Evolutionary conservation across 2,329 filamentous ascomycete species (phyloP), one percentile per base, ranked within the genome.

Genomic region (Claviceps citrina): DNA sequence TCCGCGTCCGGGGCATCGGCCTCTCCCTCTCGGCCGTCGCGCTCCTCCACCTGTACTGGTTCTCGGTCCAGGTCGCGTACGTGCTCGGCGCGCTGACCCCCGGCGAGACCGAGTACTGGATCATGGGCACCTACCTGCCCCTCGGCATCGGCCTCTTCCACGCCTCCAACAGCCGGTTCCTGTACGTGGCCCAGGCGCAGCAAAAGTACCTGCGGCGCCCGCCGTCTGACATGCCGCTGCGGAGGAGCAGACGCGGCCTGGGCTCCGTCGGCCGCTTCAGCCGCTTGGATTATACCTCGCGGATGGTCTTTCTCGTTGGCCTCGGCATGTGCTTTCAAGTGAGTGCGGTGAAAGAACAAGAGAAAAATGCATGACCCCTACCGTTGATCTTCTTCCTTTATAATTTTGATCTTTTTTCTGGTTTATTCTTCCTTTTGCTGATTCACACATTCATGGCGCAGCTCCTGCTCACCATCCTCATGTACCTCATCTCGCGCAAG

Each of bases 111-210:
- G 70, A 78, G 52, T 81, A 67, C 51, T 81, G 73, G 70, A 64
- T 77, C 51, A 81, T 81, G 76, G 68, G 71, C 36, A 67, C 73
- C 33, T 76, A 72, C 51, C 59, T 81, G 6, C 77, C 76, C 5
- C 66, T 74, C 36, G 76, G 76, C 25, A 73, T 81, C 38, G 76
- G 73, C 13, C 60, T 81, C 2, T 80, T 80, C 51, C 75, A 80
- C 47, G 75, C 72, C 22, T 71, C 71, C 42, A 77, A 78, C 53
- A 66, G 61, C 44, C 70, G 72, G 38, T 72, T 79, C 41, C 65
- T 76, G 16, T 60, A 75, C 43, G 59, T 77, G 37, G 72, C 73
- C 39, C 66, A 64, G 46, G 57, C 64, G 13, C 73, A 78, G 51
- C 54, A 53, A 42, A 47, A 48, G 31, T 59, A 53, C 33, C 40